phyloP scores from a whole-genome alignment of 306 rosid species.

The Nissolia schottii region DNA sequence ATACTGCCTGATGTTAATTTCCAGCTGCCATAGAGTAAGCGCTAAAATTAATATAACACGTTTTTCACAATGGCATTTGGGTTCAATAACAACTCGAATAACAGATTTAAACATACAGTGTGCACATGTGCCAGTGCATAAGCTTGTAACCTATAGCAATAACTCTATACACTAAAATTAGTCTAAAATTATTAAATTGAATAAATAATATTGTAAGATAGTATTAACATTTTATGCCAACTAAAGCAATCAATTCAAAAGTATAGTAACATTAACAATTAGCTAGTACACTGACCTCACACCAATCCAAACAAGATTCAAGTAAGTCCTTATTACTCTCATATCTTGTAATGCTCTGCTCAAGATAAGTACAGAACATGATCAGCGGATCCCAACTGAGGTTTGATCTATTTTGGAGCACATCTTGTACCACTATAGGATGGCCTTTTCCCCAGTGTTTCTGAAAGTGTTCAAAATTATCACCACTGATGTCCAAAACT shows the following conservation, averaged over 20 bases:
- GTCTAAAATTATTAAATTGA: conserved; percentile 3
- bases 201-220: background rate
- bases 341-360: conserved; percentile 67
- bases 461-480: conserved; percentile 90
- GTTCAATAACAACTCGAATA: background rate
- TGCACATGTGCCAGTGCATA: background rate
- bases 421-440: conserved; percentile 77
- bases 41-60: conserved; percentile 6
- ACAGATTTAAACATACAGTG: background rate
- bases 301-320: conserved; percentile 89
- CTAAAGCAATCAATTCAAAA: background rate
- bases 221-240: background rate
- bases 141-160: conserved; percentile 1
- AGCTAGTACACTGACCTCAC: conserved; percentile 68
- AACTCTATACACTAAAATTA: background rate
- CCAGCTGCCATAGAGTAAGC: conserved; percentile 63
- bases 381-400: conserved; percentile 84
- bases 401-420: conserved; percentile 48
- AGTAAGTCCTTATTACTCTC: conserved; percentile 54
- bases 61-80: conserved; percentile 1
- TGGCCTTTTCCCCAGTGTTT: conserved; percentile 97
- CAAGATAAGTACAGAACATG: conserved; percentile 89
- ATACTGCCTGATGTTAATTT: conserved; percentile 78
- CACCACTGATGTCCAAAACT: conserved; percentile 49
- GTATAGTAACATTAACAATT: background rate